These are phyloP conservation scores for Balakata baccata DNA, from an alignment of 345 rosid species.

Conservation along the genomic window DNA sequence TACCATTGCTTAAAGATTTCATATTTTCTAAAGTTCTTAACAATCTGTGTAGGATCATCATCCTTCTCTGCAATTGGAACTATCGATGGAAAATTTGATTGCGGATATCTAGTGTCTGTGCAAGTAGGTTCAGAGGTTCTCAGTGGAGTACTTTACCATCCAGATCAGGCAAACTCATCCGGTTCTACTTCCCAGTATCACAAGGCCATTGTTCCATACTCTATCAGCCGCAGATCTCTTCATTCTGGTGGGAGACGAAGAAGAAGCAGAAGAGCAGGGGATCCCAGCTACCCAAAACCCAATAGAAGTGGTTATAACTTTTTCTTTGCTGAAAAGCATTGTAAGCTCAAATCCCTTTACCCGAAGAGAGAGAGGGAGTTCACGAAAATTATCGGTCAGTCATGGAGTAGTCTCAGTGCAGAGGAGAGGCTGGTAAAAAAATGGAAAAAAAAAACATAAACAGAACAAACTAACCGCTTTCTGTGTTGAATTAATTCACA, in stretches of 20 bases:
- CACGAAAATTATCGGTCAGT: conserved; percentile 82
- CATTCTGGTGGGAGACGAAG: conserved; percentile 36
- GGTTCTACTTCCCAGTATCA: neutral
- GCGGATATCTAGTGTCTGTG: conserved; percentile 78
- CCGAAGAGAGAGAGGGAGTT: conserved; percentile 89
- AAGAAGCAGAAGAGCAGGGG: conserved; percentile 62
- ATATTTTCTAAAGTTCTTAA: no score
- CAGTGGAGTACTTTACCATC: conserved; percentile 77
- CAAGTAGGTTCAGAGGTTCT: conserved; percentile 73
- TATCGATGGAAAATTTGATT: conserved; percentile 86
- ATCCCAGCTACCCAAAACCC: conserved; percentile 84
- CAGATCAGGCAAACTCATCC: conserved; percentile 35
- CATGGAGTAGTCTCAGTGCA: conserved; percentile 72
- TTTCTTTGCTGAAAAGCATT: conserved; percentile 89
- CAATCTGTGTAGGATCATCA: conserved; percentile 23
- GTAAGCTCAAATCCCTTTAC: conserved; percentile 68
- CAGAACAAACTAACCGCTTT: no score
- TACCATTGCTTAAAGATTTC: no score
- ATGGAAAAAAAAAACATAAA: neutral
- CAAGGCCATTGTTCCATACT: conserved; percentile 39
- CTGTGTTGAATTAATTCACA: no score
- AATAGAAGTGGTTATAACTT: conserved; percentile 97
- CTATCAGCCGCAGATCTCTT: conserved; percentile 2
- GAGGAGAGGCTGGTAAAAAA: conserved; percentile 70
- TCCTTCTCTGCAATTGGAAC: conserved; percentile 57